These are phyloP conservation scores for Nothophytophthora sp. DNA, from an alignment of 352 stramenopile species.

Conservation along the genomic window DNA sequence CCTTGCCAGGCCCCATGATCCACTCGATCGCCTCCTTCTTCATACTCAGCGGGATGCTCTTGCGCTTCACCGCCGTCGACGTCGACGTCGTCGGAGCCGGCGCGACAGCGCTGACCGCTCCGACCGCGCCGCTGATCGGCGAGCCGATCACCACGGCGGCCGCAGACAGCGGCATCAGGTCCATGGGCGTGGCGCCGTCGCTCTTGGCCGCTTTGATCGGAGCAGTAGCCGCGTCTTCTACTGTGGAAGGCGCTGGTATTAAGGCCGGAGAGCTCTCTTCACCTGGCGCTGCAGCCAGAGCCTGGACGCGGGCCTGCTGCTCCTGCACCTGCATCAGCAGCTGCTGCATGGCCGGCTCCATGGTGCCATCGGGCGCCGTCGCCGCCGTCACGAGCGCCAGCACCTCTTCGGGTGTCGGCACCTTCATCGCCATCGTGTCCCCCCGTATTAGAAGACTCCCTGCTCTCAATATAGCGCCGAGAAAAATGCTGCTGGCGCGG, in stretches of 20 bases:
- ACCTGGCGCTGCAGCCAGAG: slow-evolving; percentile 5
- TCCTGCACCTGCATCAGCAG: slow-evolving; percentile 58
- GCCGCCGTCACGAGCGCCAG: slow-evolving; percentile 55
- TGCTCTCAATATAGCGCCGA: slow-evolving; percentile 17
- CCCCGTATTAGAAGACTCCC: too few species aligned
- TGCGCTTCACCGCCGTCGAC: slow-evolving; percentile 44
- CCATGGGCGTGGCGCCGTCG: slow-evolving; percentile 6
- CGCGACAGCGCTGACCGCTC: background rate
- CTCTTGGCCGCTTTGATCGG: background rate
- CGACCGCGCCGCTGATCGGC: background rate
- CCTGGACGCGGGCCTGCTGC: slow-evolving; percentile 38
- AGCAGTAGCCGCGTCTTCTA: background rate
- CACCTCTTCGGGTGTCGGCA: slow-evolving; percentile 53
- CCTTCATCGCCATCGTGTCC: slow-evolving; percentile 39
- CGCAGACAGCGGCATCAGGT: slow-evolving; percentile 33
- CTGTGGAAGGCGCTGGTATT: too few species aligned
- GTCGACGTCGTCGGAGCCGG: slow-evolving; percentile 1
- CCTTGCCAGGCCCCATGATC: slow-evolving; percentile 74
- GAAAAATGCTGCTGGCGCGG: background rate
- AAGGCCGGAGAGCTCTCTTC: too few species aligned
- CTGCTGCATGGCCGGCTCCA: slow-evolving; percentile 56
- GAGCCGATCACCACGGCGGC: slow-evolving; percentile 16
- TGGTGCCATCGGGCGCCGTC: slow-evolving; percentile 25
- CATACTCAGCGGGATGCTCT: slow-evolving; percentile 80
- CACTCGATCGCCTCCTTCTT: slow-evolving; percentile 85